Conservation (phyloP, 148 eudicot genomes). For the Rhododendron kiyosumense region DNA sequence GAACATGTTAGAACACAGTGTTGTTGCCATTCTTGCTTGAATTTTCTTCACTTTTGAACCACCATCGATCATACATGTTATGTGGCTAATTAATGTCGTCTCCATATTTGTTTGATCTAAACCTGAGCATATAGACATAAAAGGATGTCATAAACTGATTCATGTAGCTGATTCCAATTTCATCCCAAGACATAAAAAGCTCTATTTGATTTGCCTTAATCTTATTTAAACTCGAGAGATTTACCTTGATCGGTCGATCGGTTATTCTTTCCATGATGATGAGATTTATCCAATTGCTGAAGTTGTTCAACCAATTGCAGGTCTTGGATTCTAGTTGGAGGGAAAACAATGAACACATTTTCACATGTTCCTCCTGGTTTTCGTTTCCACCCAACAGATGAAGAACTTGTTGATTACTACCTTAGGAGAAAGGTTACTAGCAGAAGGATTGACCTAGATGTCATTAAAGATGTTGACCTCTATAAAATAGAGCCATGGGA, state of each 20-base stretch:
- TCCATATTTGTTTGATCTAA: background rate
- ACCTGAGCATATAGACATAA: background rate
- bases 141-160: background rate
- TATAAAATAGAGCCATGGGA: conserved; percentile 92
- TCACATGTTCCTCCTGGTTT: conserved; percentile 83
- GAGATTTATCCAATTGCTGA: background rate
- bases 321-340: background rate
- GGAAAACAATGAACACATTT: conserved; percentile 35
- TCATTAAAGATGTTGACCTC: conserved; percentile 77
- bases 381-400: conserved; percentile 81
- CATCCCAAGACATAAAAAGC: background rate
- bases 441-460: conserved; percentile 55
- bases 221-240: background rate
- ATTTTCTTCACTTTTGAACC: background rate
- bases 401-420: conserved; percentile 86
- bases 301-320: conserved; percentile 10
- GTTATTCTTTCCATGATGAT: background rate
- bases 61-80: background rate
- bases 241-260: background rate
- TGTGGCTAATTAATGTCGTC: background rate
- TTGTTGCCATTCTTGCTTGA: background rate
- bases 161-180: too few relatives aligned
- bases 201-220: background rate
- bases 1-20: background rate
- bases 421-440: conserved; percentile 59